phyloP scores from a whole-genome alignment of 2,329 filamentous ascomycete genomes.

The Phialophora verrucosa region DNA sequence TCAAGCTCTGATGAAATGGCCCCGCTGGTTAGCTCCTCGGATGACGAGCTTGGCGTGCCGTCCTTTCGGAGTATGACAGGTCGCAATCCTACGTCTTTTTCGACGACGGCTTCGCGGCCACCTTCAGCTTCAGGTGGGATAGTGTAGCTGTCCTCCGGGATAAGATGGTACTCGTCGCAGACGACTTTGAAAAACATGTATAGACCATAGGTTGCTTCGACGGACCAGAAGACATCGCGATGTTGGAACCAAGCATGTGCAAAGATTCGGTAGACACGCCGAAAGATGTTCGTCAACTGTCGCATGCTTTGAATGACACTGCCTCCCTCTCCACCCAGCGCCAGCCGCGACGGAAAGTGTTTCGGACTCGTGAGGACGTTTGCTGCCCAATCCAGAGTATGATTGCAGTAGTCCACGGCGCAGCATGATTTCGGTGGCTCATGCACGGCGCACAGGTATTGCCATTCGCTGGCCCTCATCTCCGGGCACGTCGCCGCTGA shows the following conservation, averaged over 20 bases:
- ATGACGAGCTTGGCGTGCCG: constrained; percentile 2
- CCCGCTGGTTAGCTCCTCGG: constrained; percentile 9
- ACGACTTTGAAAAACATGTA: constrained; percentile 98
- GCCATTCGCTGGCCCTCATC: constrained; percentile 99
- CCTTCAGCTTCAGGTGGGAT: constrained; percentile 92
- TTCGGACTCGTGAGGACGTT: constrained; percentile 93
- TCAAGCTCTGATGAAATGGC: constrained; percentile 28
- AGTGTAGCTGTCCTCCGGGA: constrained; percentile 94
- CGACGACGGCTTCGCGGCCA: constrained; percentile 59
- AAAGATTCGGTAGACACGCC: constrained; percentile 92
- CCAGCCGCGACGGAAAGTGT: constrained; percentile 87
- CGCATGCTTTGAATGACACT: constrained; percentile 53
- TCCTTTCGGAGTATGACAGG: constrained; percentile 50
- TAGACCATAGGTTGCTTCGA: constrained; percentile 87
- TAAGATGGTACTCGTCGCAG: constrained; percentile 86
- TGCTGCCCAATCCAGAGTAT: constrained; percentile 96
- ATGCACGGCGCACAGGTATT: constrained; percentile 97
- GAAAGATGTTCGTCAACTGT: constrained; percentile 93
- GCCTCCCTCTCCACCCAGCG: constrained; percentile 55
- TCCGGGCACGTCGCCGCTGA: constrained; percentile 89
- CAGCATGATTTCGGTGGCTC: constrained; percentile 96
- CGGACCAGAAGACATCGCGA: constrained; percentile 89
- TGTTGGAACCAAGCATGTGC: constrained; percentile 99
- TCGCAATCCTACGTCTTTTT: constrained; percentile 18
- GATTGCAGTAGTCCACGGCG: constrained; percentile 98